Evolutionary conservation across 768 basidiomycete genomes (phyloP).

Genomic region (Mrakia frigida): DNA sequence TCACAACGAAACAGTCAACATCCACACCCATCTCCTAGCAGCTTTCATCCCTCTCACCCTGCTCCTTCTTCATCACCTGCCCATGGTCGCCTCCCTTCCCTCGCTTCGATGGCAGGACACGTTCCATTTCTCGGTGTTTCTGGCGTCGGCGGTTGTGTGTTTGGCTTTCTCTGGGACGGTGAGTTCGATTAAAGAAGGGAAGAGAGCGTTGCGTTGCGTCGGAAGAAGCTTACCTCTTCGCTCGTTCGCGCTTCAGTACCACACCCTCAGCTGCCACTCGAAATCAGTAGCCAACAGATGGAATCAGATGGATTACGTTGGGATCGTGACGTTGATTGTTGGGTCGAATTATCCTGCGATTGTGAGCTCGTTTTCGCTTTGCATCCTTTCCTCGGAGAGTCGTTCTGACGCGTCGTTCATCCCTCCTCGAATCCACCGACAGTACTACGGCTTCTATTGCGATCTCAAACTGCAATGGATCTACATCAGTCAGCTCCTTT

Average conservation of each 20-base stretch:
- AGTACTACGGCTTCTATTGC: conserved; percentile 71
- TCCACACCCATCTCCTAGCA: conserved; percentile 73
- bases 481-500: conserved; percentile 43
- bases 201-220: background rate
- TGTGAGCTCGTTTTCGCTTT: background rate
- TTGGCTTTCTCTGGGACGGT: conserved; percentile 9
- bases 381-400: background rate
- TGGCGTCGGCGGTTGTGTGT: conserved; percentile 53
- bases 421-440: background rate
- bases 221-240: conserved; percentile 50
- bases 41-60: conserved; percentile 56
- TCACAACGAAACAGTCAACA: conserved; percentile 59
- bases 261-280: conserved; percentile 53
- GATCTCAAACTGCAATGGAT: conserved; percentile 53
- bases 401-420: background rate
- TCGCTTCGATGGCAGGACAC: conserved; percentile 25
- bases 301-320: conserved; percentile 50
- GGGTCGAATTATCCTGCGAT: conserved; percentile 74
- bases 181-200: background rate
- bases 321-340: conserved; percentile 69
- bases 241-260: conserved; percentile 54
- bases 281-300: conserved; percentile 48
- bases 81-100: conserved; percentile 3
- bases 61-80: conserved; percentile 52
- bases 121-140: conserved; percentile 49